phyloP scores from a whole-genome alignment of 106 monocot species.

The Platanthera guangdongensis region DNA sequence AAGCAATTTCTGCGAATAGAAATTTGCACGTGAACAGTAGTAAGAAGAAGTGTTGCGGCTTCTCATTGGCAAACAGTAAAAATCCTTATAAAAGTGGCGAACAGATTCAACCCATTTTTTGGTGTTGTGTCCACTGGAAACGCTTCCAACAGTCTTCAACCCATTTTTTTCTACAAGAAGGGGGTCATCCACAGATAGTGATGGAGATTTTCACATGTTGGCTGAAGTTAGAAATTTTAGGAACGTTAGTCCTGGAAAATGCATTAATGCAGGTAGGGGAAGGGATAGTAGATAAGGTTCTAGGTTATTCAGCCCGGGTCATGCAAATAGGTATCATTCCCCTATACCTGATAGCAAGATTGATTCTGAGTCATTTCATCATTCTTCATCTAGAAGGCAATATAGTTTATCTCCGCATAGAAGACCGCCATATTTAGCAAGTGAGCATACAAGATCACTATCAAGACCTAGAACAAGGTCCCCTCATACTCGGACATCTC shows the following conservation, averaged over 20 bases:
- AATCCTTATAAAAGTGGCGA: no score
- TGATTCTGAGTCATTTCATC: constrained; percentile 13
- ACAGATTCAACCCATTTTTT: no score
- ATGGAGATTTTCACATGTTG: constrained; percentile 18
- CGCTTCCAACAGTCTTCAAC: constrained; percentile 22
- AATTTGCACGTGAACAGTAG: no score
- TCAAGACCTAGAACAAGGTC: constrained; percentile 75
- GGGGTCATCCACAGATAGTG: constrained; percentile 34
- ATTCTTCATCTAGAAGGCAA: constrained; percentile 27
- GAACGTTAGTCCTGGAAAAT: constrained; percentile 31
- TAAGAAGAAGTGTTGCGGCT: no score
- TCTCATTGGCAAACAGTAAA: no score
- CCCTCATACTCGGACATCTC: constrained; percentile 46
- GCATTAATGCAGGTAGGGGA: constrained; percentile 11
- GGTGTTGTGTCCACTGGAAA: no score
- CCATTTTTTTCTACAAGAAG: constrained; percentile 16
- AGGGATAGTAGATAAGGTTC: constrained; percentile 28
- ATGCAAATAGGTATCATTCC: constrained; percentile 23
- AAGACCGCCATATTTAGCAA: constrained; percentile 28
- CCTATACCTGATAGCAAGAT: constrained; percentile 20
- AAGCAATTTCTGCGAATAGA: no score
- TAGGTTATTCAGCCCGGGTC: constrained; percentile 11
- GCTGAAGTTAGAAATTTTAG: constrained; percentile 18
- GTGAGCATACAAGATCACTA: constrained; percentile 35
- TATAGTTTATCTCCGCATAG: constrained; percentile 42